A percentile compares a stretch with the other conserved stretches of the same genome.
These are phyloP conservation scores for Solanum corneliomulleri DNA, from an alignment of 257 asterid genomes.

Conservation along the genomic window DNA sequence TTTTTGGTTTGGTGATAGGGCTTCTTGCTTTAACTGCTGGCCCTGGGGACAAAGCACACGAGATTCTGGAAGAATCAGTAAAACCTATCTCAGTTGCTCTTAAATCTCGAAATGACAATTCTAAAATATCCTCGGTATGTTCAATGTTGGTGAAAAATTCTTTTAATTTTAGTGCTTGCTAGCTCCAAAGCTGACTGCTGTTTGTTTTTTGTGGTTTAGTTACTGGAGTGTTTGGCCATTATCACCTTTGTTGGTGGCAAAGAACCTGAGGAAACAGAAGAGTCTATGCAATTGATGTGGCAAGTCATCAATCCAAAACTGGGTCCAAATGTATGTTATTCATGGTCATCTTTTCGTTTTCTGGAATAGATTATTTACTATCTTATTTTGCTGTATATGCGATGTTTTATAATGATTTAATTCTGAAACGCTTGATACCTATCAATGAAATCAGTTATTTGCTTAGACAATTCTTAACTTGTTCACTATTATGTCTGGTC, in stretches of 20 bases:
- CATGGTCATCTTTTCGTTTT: background rate
- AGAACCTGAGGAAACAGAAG: slow-evolving; percentile 73
- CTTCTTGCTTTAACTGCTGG: slow-evolving; percentile 81
- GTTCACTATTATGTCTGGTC: background rate
- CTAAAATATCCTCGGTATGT: slow-evolving; percentile 61
- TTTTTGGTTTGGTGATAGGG: slow-evolving; percentile 27
- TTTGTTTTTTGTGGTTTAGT: slow-evolving; percentile 21
- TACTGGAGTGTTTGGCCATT: slow-evolving; percentile 80
- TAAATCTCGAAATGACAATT: slow-evolving; percentile 47
- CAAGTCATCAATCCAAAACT: slow-evolving; percentile 84
- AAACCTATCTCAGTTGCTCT: slow-evolving; percentile 73
- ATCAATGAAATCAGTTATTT: background rate
- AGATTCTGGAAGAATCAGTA: slow-evolving; percentile 74
- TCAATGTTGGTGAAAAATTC: background rate
- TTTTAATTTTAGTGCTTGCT: background rate
- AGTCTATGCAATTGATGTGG: slow-evolving; percentile 90
- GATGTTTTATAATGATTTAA: background rate
- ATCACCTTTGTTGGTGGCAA: slow-evolving; percentile 91
- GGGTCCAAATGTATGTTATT: slow-evolving; percentile 76
- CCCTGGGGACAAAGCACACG: slow-evolving; percentile 83
- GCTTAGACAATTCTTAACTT: background rate
- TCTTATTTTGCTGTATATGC: background rate
- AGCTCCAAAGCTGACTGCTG: background rate
- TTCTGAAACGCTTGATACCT: background rate
- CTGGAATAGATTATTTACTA: background rate